Evolutionary conservation across 805 yeast genomes (phyloP), one percentile per base, ranked within the genome.

Genomic region (Teunomyces funiuensis): DNA sequence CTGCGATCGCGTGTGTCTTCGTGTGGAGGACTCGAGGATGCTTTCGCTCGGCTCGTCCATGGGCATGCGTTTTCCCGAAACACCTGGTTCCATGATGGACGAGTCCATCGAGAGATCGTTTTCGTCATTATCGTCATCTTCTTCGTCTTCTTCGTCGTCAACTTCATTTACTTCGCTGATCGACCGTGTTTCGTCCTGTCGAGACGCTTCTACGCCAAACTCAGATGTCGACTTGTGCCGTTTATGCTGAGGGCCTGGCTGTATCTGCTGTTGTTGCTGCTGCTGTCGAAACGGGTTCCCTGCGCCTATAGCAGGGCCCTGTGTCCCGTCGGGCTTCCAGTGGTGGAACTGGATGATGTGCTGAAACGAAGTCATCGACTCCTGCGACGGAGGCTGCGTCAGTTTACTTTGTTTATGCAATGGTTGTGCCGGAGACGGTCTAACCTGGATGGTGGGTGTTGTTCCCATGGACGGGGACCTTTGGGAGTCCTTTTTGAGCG

Each of bases 311-410:
- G 18, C 28, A 15, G 52, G 49, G 20, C 49, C 46, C 17, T 47
- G 48, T 2, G 63, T 56, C 19, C 54, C 57, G 36, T 66, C 74
- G 0, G 79, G 80, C 43, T 71, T 71, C 81, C 82, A 77, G 53
- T 77, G 82, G 49, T 77, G 80, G 55, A 77, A 77, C 50, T 76
- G 82, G 23, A 76, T 73, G 6, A 75, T 63, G 44, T 74, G 78
- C 52, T 76, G 80, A 45, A 72, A 66, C 14, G 71, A 66, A 10
- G 73, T 62, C 74, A 70, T 69, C 22, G 70, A 61, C 46, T 71
- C 76, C 45, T 65, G 75, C 14, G 64, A 55, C 23, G 68, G 70
- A 5, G 61, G 65, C 33, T 55, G 63, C 15, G 49, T 50, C 52
- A 53, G 61, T 41, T 48, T 52, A 17, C 55, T 58, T 37, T 57